Evolutionary conservation across 2,329 filamentous ascomycete species (phyloP).

Genomic region (Phyllosticta paracitricarpa): DNA sequence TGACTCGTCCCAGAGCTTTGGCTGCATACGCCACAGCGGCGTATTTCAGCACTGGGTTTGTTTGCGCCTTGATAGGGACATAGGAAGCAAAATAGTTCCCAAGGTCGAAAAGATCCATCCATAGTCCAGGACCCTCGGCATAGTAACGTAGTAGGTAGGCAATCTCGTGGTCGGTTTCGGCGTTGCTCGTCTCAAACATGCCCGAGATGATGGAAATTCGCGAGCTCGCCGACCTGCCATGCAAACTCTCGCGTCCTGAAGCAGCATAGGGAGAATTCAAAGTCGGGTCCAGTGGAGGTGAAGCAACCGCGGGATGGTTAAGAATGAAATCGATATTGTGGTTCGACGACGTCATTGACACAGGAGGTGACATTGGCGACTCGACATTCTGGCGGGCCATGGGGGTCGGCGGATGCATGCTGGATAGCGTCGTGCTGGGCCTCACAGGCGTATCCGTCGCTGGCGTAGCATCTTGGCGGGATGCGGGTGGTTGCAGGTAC

Average conservation of each 20-base stretch:
- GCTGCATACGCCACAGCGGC: constrained; percentile 53
- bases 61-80: constrained; percentile 46
- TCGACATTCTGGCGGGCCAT: constrained; percentile 16
- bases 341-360: constrained; percentile 30
- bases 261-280: constrained; percentile 22
- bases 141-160: constrained; percentile 52
- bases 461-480: constrained; percentile 20
- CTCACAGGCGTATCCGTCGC: constrained; percentile 4
- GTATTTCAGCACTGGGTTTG: constrained; percentile 41
- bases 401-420: constrained; percentile 16
- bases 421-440: constrained; percentile 12
- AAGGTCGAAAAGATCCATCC: constrained; percentile 48
- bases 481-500: constrained; percentile 22
- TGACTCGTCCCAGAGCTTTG: constrained; percentile 49
- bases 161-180: constrained; percentile 42
- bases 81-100: constrained; percentile 51
- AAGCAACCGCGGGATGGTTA: constrained; percentile 28
- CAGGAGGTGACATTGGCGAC: constrained; percentile 32
- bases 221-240: constrained; percentile 6
- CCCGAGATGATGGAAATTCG: constrained; percentile 6
- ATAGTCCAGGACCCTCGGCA: constrained; percentile 49
- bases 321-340: constrained; percentile 48
- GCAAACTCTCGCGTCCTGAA: constrained; percentile 9
- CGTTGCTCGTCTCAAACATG: constrained; percentile 10
- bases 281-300: constrained; percentile 26